Conservation (phyloP, 2,329 filamentous ascomycete species). For the Capronia americana region DNA sequence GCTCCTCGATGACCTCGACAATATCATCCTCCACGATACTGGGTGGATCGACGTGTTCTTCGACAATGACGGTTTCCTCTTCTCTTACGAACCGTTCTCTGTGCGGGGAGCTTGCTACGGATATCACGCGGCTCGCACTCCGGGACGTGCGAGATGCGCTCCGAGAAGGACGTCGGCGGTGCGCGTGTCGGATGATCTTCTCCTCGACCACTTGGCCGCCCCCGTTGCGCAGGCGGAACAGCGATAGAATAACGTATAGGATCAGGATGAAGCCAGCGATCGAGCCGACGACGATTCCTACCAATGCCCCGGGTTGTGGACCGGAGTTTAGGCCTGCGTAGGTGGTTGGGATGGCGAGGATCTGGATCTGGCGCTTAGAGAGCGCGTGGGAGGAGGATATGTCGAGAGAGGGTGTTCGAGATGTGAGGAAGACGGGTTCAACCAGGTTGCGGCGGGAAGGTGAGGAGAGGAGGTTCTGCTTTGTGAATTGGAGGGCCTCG, state of each 20-base stretch:
- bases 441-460: constrained; percentile 12
- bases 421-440: constrained; percentile 23
- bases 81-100: constrained; percentile 24
- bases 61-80: constrained; percentile 35
- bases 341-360: constrained; percentile 64
- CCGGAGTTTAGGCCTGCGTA: constrained; percentile 62
- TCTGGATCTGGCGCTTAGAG: constrained; percentile 38
- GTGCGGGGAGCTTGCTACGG: constrained; percentile 21
- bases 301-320: constrained; percentile 56
- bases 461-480: constrained; percentile 22
- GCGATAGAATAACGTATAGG: constrained; percentile 53
- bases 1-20: constrained; percentile 42
- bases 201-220: constrained; percentile 30
- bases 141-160: constrained; percentile 12
- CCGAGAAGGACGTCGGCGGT: constrained; percentile 23
- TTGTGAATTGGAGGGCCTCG: constrained; percentile 25
- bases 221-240: constrained; percentile 20
- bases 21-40: constrained; percentile 37
- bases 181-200: constrained; percentile 32
- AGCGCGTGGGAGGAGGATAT: constrained; percentile 14
- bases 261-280: constrained; percentile 61
- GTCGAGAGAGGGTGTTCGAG: constrained; percentile 1
- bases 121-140: constrained; percentile 16
- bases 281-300: constrained; percentile 55
- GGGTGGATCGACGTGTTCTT: constrained; percentile 26